phyloP scores from a whole-genome alignment of 371 early-diverging fungal genomes.

The Thermomucor indicae-seudaticae region DNA sequence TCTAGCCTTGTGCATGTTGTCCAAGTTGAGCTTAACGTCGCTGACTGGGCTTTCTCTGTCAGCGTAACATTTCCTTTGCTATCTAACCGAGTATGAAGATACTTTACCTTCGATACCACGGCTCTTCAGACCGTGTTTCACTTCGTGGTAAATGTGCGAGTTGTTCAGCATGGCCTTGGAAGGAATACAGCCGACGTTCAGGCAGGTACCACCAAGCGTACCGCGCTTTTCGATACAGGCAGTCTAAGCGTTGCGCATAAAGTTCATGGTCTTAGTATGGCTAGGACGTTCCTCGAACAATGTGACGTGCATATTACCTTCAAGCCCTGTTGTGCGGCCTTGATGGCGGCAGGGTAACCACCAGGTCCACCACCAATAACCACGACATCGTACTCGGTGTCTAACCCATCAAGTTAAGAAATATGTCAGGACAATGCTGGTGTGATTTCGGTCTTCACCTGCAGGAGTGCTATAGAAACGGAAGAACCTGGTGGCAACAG shows the following conservation, averaged over 20 bases:
- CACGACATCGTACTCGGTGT: conserved; percentile 76
- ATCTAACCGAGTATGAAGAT: not conserved
- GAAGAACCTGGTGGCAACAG: conserved; percentile 50
- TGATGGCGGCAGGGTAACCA: conserved; percentile 98
- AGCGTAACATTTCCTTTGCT: not conserved
- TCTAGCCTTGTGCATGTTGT: conserved; percentile 89
- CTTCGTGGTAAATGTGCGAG: conserved; percentile 94
- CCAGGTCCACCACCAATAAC: conserved; percentile 98
- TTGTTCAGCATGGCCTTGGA: conserved; percentile 98
- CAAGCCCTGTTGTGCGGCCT: conserved; percentile 96
- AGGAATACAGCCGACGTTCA: conserved; percentile 99
- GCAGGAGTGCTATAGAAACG: conserved; percentile 57
- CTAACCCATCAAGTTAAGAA: conserved; percentile 1
- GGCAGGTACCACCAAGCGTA: conserved; percentile 95
- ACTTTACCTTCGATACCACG: conserved; percentile 87
- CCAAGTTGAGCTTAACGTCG: conserved; percentile 83
- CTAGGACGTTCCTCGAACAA: not conserved
- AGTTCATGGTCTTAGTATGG: not conserved
- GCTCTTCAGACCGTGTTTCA: conserved; percentile 85
- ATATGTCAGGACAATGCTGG: not conserved
- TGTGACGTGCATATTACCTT: conserved; percentile 62
- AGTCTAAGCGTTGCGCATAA: conserved; percentile 54
- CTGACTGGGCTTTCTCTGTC: too few species aligned
- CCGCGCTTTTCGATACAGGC: conserved; percentile 98
- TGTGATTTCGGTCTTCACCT: conserved; percentile 28